Conservation (phyloP, 345 rosid genomes). For the Camelina sativa region DNA sequence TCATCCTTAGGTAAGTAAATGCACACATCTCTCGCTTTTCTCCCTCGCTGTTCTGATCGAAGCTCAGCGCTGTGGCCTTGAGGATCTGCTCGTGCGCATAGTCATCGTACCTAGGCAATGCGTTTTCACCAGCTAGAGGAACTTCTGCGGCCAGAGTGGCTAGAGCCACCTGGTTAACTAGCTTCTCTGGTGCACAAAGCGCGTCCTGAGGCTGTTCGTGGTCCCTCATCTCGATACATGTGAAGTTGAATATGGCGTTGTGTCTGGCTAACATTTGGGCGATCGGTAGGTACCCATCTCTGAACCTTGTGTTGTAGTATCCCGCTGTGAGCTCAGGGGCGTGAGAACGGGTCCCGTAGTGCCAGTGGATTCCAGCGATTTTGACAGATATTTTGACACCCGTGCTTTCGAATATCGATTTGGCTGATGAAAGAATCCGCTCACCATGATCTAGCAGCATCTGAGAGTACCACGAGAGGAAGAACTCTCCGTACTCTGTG, state of each 20-base stretch:
- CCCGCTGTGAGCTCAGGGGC: constrained; percentile 99
- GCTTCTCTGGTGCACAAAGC: constrained; percentile 90
- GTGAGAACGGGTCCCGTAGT: constrained; percentile 89
- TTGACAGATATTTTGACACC: constrained; percentile 84
- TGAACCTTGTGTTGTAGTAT: constrained; percentile 85
- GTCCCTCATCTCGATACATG: constrained; percentile 95
- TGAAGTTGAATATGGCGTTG: constrained; percentile 90
- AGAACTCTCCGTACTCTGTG: constrained; percentile 80
- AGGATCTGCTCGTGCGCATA: constrained; percentile 78
- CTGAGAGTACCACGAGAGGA: constrained; percentile 92
- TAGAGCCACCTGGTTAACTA: constrained; percentile 83
- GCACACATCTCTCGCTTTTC: constrained; percentile 80
- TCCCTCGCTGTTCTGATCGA: constrained; percentile 47
- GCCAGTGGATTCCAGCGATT: constrained; percentile 98
- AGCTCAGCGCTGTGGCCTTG: constrained; percentile 62
- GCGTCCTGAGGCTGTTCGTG: constrained; percentile 98
- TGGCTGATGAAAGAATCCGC: constrained; percentile 71
- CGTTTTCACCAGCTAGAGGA: constrained; percentile 93
- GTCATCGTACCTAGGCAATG: constrained; percentile 80
- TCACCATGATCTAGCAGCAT: constrained; percentile 85
- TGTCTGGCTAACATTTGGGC: constrained; percentile 91
- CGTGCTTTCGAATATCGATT: constrained; percentile 51
- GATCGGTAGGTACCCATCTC: constrained; percentile 91
- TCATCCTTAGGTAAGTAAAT: constrained; percentile 96
- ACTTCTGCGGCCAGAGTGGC: constrained; percentile 72